These are phyloP conservation scores for Alternaria dauci DNA, from an alignment of 2,329 filamentous ascomycete genomes.

Conservation along the genomic window DNA sequence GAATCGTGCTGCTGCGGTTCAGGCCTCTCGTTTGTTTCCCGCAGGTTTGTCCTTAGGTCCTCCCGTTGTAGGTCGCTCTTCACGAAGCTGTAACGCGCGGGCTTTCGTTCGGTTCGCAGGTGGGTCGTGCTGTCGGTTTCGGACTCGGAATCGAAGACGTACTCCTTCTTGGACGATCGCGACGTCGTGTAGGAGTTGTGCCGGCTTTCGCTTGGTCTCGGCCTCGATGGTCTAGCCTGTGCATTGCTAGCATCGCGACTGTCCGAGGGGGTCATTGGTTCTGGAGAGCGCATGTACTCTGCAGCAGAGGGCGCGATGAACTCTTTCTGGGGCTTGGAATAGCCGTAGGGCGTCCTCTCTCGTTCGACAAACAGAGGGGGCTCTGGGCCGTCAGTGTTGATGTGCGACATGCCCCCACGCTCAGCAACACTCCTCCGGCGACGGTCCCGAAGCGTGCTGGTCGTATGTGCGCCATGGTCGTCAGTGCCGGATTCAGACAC, in stretches of 20 bases:
- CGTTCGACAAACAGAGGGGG: constrained; percentile 53
- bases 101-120: constrained; percentile 43
- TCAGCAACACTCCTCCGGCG: constrained; percentile 47
- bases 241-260: constrained; percentile 26
- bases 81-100: constrained; percentile 52
- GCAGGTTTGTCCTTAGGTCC: constrained; percentile 40
- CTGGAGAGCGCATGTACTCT: constrained; percentile 59
- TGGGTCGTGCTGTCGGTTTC: constrained; percentile 39
- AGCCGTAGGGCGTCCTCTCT: constrained; percentile 57
- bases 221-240: constrained; percentile 37
- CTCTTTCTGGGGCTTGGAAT: constrained; percentile 49
- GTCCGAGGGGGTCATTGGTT: constrained; percentile 54
- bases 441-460: constrained; percentile 18
- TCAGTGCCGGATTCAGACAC: constrained; percentile 50
- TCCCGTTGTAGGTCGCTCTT: constrained; percentile 48
- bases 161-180: constrained; percentile 30
- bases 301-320: constrained; percentile 45
- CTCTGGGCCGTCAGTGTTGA: constrained; percentile 49
- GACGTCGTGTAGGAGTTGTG: constrained; percentile 34
- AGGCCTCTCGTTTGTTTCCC: constrained; percentile 27
- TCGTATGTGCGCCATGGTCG: constrained; percentile 10
- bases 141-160: constrained; percentile 44
- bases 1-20: constrained; percentile 29
- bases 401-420: constrained; percentile 44
- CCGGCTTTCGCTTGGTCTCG: constrained; percentile 35